These are phyloP conservation scores for Stephania cephalantha DNA, from an alignment of 164 flowering plant species.

Conservation along the genomic window DNA sequence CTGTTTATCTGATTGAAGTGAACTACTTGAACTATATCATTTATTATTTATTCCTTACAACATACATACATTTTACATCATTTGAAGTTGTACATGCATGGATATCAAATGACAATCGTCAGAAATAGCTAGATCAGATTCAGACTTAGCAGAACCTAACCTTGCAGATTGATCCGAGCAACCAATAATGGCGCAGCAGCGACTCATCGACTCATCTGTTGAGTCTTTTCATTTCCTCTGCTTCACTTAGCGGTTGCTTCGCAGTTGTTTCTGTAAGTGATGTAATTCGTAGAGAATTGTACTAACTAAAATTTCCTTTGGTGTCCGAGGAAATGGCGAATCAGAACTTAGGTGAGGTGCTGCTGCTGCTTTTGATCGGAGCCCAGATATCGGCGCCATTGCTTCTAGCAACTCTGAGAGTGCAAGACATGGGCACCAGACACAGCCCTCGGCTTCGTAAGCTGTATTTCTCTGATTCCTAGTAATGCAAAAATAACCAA, in stretches of 20 bases:
- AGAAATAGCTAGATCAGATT: background rate
- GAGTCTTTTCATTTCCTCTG: background rate
- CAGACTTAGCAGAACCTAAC: background rate
- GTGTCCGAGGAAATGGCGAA: background rate
- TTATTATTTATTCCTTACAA: background rate
- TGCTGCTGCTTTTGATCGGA: conserved; percentile 48
- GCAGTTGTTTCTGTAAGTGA: background rate
- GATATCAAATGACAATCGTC: too few relatives aligned
- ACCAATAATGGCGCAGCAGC: background rate
- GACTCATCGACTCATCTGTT: background rate
- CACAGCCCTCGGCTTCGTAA: conserved; percentile 74
- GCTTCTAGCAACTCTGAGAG: conserved; percentile 56
- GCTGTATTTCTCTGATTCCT: conserved; percentile 49
- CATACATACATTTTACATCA: background rate
- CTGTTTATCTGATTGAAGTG: too few relatives aligned
- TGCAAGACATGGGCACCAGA: conserved; percentile 64
- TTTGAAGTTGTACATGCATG: background rate
- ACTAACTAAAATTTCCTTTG: background rate
- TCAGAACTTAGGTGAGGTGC: conserved; percentile 26
- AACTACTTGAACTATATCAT: background rate
- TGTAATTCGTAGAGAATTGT: background rate
- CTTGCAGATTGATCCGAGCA: background rate
- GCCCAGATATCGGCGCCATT: conserved; percentile 99
- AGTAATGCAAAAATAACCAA: conserved; percentile 4
- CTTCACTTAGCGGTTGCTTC: background rate